Percentiles rank a stretch among this genome's conserved stretches.
Evolutionary conservation across 2,329 filamentous ascomycete genomes (phyloP).

Genomic region (Fusarium burgessii): DNA sequence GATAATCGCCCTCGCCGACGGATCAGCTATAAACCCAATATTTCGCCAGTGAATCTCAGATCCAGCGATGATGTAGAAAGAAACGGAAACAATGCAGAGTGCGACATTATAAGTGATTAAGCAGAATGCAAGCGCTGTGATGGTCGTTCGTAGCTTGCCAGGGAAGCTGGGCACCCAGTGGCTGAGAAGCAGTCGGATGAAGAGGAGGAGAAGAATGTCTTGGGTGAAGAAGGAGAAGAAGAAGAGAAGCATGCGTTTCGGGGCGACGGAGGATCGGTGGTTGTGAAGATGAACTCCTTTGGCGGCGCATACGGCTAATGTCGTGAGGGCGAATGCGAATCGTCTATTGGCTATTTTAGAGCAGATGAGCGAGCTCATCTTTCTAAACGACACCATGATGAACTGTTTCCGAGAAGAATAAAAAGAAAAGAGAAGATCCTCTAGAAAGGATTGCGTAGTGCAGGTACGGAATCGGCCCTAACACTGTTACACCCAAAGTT

Average conservation of each 20-base stretch:
- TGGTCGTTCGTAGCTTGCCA: slow-evolving; percentile 24
- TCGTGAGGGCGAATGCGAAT: slow-evolving; percentile 50
- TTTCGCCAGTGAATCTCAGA: slow-evolving; percentile 54
- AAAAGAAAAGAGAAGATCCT: not conserved
- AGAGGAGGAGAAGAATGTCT: slow-evolving; percentile 49
- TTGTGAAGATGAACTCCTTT: slow-evolving; percentile 51
- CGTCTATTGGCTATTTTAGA: slow-evolving; percentile 47
- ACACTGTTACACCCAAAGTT: slow-evolving; percentile 20
- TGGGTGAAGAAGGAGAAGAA: slow-evolving; percentile 53
- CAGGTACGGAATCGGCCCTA: slow-evolving; percentile 10
- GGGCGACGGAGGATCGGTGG: slow-evolving; percentile 48
- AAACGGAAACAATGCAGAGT: slow-evolving; percentile 45
- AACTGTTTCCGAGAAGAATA: not conserved
- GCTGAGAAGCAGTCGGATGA: slow-evolving; percentile 50
- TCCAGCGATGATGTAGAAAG: slow-evolving; percentile 51
- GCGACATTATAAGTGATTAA: slow-evolving; percentile 41
- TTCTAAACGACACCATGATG: slow-evolving; percentile 19
- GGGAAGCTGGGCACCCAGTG: slow-evolving; percentile 38
- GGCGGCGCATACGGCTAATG: slow-evolving; percentile 48
- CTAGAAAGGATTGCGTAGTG: not conserved
- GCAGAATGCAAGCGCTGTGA: slow-evolving; percentile 25
- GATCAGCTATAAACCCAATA: slow-evolving; percentile 49
- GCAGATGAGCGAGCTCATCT: slow-evolving; percentile 25
- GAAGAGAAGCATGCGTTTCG: slow-evolving; percentile 48
- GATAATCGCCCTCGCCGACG: slow-evolving; percentile 49